These are phyloP conservation scores for Auriscalpium vulgare DNA, from an alignment of 768 basidiomycete genomes.

Conservation along the genomic window DNA sequence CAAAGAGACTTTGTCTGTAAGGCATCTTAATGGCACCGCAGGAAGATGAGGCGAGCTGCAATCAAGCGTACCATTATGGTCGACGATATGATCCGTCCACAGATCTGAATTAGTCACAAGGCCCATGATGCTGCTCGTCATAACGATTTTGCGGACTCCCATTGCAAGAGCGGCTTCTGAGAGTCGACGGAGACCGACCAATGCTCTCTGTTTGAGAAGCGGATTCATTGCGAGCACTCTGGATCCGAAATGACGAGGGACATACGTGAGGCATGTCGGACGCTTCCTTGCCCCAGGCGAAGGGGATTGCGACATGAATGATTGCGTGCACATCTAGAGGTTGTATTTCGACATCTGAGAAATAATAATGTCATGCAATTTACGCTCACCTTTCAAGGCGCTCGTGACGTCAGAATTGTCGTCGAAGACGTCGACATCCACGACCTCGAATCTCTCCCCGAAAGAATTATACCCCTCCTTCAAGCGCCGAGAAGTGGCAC, in stretches of 20 bases:
- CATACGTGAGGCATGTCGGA: background rate
- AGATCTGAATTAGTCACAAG: background rate
- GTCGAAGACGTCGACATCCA: conserved; percentile 7
- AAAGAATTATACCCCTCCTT: background rate
- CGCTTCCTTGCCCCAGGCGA: background rate
- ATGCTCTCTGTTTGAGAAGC: background rate
- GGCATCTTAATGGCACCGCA: background rate
- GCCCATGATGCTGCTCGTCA: background rate
- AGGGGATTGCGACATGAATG: background rate
- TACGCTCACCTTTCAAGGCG: conserved; percentile 9
- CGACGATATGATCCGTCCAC: background rate
- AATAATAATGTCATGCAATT: background rate
- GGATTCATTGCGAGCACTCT: background rate
- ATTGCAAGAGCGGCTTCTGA: background rate
- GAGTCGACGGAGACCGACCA: background rate
- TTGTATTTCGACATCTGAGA: background rate
- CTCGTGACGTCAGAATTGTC: conserved; percentile 7
- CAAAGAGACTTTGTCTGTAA: conserved; percentile 26
- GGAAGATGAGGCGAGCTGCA: background rate
- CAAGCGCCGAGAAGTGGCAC: background rate
- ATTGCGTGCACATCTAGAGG: background rate
- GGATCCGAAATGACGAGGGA: background rate
- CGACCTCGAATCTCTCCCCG: conserved; percentile 7
- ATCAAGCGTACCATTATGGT: background rate
- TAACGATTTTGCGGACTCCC: background rate